Evolutionary conservation across 495 filamentous ascomycete species (phyloP), one percentile per base, ranked within the genome.

Genomic region (Entonaema liquescens): DNA sequence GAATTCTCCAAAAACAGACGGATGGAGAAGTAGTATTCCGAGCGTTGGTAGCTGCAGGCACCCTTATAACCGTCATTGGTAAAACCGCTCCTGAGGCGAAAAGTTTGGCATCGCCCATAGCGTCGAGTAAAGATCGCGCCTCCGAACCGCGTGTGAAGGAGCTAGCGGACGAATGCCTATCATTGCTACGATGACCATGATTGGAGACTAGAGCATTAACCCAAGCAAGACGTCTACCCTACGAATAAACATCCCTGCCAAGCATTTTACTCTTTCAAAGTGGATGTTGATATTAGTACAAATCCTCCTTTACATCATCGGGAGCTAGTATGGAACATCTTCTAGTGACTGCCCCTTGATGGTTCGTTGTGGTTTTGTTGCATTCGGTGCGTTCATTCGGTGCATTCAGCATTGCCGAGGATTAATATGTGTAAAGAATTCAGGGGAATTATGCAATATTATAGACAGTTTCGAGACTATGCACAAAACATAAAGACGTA

Each of bases 1-100:
- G 83, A 55, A 86, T 94, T 2, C 72, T 96, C 2, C 76, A 78
- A 13, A 83, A 77, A 7, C 89, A 92, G 63, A 87, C 81, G 8
- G 95, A 98, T 71, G 87, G 89, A 0, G 96, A 99, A 77, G 91
- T 91, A 8, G 80, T 93, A 26, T 98, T 92, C 79, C 85, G 96
- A 44, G 89, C 89, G 5, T 84, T 98, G 12, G 94, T 97, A 19
- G 92, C 92, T 1, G 73, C 91, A 0, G 96, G 96, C 0, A 98
- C 94, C 29, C 74, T 98, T 26, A 76, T 93, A 17, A 80, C 79
- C 5, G 77, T 88, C 3, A 85, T 81, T 52, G 81, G 77, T 9
- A 87, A 85, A 57, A 82, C 80, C 33, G 59, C 71, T 1, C 74
- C 82, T 4, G 70, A 80, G 52, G 82, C 79, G 17, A 77, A 71